These are phyloP conservation scores for Verbascum thapsus DNA, from an alignment of 257 asterid species.

Conservation along the genomic window DNA sequence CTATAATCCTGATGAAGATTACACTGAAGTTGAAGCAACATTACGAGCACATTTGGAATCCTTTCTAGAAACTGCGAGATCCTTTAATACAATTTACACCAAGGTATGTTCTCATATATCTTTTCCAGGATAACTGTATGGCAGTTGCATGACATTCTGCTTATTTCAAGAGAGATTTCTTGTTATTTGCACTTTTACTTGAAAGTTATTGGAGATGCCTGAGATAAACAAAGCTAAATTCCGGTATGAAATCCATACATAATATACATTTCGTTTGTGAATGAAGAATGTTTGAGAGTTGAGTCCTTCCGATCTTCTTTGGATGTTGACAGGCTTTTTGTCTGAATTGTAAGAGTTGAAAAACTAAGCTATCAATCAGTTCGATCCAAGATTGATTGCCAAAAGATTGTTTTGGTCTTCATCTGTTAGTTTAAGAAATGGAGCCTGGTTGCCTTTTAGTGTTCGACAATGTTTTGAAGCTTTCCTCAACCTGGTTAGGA, in stretches of 20 bases:
- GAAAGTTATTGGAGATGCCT: neutral
- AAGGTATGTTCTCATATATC: constrained; percentile 56
- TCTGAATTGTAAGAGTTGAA: constrained; percentile 1
- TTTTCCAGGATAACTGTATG: constrained; percentile 19
- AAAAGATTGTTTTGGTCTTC: no score
- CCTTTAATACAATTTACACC: constrained; percentile 89
- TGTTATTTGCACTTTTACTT: neutral
- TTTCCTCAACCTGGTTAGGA: constrained; percentile 11
- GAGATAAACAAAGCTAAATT: neutral
- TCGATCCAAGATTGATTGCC: no score
- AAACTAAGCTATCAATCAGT: neutral
- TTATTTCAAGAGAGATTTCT: neutral
- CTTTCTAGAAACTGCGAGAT: constrained; percentile 90
- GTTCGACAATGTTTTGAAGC: neutral
- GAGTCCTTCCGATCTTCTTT: neutral
- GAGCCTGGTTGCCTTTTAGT: neutral
- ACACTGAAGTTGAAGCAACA: constrained; percentile 76
- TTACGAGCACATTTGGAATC: constrained; percentile 89
- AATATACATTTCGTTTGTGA: constrained; percentile 1
- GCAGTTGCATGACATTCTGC: constrained; percentile 18
- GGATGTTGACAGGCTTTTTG: constrained; percentile 13
- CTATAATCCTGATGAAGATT: constrained; percentile 95
- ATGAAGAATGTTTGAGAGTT: constrained; percentile 9
- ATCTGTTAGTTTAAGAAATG: no score
- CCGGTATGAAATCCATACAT: constrained; percentile 6